Evolutionary conservation across 495 filamentous ascomycete genomes (phyloP).

Genomic region (Bryoglossum gracile): DNA sequence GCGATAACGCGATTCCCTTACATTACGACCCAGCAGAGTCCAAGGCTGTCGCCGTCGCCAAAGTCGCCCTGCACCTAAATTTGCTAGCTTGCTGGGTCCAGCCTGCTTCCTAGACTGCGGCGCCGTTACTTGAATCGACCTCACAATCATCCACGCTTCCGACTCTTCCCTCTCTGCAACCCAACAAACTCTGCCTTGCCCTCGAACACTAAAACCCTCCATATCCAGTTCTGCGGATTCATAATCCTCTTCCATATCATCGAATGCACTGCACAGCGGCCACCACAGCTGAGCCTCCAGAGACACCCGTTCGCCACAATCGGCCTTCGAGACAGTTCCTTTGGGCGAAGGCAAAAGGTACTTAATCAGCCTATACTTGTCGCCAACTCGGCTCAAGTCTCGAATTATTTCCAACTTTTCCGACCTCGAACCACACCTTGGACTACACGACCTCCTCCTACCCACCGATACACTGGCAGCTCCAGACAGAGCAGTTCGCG

Average conservation of each 20-base stretch:
- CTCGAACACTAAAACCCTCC: too few species aligned
- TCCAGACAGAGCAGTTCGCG: slow-evolving; percentile 9
- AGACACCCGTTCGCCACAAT: neutral
- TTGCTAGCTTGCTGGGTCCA: neutral
- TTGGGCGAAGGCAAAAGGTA: neutral
- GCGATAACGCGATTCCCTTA: too few species aligned
- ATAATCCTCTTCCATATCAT: too few species aligned
- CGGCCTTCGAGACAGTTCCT: neutral
- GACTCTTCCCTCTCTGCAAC: neutral
- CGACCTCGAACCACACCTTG: neutral
- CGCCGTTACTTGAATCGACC: too few species aligned
- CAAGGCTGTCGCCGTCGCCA: too few species aligned
- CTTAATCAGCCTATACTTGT: too few species aligned
- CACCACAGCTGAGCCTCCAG: neutral
- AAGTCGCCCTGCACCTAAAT: too few species aligned
- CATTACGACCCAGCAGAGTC: too few species aligned
- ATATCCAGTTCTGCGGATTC: too few species aligned
- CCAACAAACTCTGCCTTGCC: slow-evolving; percentile 2
- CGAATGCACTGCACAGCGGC: neutral
- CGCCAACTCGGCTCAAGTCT: neutral
- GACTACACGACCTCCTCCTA: too few species aligned
- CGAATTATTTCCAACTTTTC: neutral
- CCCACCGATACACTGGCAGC: slow-evolving; percentile 4
- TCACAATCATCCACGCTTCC: neutral
- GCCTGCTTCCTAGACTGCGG: too few species aligned